phyloP scores from a whole-genome alignment of 2,329 filamentous ascomycete species.

The Aspergillus aculeatus region DNA sequence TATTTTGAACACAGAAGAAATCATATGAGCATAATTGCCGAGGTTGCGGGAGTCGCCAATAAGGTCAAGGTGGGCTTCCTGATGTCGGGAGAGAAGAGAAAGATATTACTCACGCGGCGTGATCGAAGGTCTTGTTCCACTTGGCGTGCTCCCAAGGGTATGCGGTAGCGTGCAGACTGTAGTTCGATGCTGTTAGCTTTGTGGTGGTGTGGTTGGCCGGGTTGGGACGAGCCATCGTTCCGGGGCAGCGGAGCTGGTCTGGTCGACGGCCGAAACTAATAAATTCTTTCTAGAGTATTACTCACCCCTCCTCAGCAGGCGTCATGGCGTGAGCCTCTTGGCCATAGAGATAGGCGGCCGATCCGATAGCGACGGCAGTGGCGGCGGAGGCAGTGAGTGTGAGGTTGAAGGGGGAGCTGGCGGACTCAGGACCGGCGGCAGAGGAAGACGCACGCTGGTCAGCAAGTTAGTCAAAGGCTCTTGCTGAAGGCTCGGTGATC shows the following conservation, averaged over 20 bases:
- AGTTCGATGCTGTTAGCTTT: slow-evolving; percentile 29
- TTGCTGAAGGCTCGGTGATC: slow-evolving; percentile 29
- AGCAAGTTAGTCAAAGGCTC: slow-evolving; percentile 32
- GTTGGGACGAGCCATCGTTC: slow-evolving; percentile 27
- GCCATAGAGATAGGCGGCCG: slow-evolving; percentile 90
- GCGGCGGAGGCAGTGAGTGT: slow-evolving; percentile 85
- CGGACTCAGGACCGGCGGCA: slow-evolving; percentile 65
- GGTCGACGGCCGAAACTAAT: slow-evolving; percentile 18
- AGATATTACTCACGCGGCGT: slow-evolving; percentile 73
- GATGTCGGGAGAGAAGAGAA: neutral
- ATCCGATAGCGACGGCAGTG: slow-evolving; percentile 81
- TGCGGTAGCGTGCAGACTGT: slow-evolving; percentile 81
- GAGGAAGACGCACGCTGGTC: slow-evolving; percentile 67
- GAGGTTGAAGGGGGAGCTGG: slow-evolving; percentile 74
- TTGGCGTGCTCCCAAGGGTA: slow-evolving; percentile 96
- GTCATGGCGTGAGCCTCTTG: slow-evolving; percentile 84
- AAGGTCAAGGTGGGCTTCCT: slow-evolving; percentile 4
- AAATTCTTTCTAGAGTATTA: slow-evolving; percentile 30
- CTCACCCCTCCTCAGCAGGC: slow-evolving; percentile 97
- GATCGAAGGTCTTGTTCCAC: slow-evolving; percentile 94
- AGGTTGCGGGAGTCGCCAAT: slow-evolving; percentile 10
- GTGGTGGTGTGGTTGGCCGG: slow-evolving; percentile 14
- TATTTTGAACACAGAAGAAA: slow-evolving; percentile 15
- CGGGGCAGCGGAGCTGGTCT: slow-evolving; percentile 17
- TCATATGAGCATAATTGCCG: slow-evolving; percentile 21